A percentile compares a stretch with the other conserved stretches of the same genome.
Evolutionary conservation across 768 basidiomycete genomes (phyloP).

Genomic region (Agaricus subrufescens): DNA sequence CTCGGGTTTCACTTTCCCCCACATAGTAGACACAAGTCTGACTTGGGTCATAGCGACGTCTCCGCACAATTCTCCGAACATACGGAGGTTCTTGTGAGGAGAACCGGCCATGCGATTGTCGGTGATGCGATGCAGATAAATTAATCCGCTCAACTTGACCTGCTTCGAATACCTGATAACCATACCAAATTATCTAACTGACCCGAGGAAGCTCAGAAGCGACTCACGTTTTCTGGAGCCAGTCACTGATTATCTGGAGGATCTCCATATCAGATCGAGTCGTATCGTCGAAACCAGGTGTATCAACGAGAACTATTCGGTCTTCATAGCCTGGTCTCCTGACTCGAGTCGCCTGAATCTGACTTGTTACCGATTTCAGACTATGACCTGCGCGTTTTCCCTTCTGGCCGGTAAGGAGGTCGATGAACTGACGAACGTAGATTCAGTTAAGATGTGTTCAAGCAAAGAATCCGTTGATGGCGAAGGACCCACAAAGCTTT

Average conservation of each 20-base stretch:
- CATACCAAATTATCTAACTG: neutral
- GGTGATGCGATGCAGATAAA: slow-evolving; percentile 14
- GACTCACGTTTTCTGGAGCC: slow-evolving; percentile 13
- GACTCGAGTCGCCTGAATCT: slow-evolving; percentile 25
- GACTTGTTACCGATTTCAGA: slow-evolving; percentile 33
- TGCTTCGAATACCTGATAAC: slow-evolving; percentile 8
- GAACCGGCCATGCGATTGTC: slow-evolving; percentile 12
- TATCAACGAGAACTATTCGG: slow-evolving; percentile 35
- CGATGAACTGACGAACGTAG: slow-evolving; percentile 18
- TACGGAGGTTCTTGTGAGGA: slow-evolving; percentile 7
- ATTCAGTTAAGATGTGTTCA: neutral
- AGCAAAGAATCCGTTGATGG: neutral
- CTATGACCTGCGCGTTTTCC: slow-evolving; percentile 12
- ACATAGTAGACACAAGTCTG: slow-evolving; percentile 14
- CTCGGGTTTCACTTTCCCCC: slow-evolving; percentile 26
- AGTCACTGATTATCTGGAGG: slow-evolving; percentile 10
- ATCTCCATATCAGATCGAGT: slow-evolving; percentile 14
- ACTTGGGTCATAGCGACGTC: slow-evolving; percentile 11
- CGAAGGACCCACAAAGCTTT: slow-evolving; percentile 16
- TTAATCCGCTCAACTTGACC: slow-evolving; percentile 10
- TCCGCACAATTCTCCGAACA: slow-evolving; percentile 15
- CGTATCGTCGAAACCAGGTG: slow-evolving; percentile 32
- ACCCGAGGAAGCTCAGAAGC: neutral
- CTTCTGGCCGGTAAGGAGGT: slow-evolving; percentile 14
- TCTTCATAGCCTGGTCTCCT: slow-evolving; percentile 13